Base-by-base conservation (phyloP, 2,329 filamentous ascomycete species). In the Hypoxylon sp. region DNA sequence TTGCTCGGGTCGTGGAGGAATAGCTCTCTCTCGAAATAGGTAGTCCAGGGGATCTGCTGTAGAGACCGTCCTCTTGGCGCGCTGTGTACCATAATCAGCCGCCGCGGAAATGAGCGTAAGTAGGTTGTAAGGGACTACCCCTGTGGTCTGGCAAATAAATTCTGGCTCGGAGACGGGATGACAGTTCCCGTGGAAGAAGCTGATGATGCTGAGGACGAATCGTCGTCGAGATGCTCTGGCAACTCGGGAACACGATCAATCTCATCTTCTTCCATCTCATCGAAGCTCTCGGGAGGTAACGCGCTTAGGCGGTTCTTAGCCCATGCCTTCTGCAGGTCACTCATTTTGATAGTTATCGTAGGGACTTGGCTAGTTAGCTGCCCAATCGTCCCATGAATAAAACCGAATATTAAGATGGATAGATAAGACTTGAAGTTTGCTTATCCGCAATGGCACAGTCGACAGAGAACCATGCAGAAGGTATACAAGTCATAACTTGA, bases 131-230 rank as follows among this genome's bases (percentile, higher is more conserved):
- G 52, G 62, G 82, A 82, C 76, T 84, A 92, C 91, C 89, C 86
- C 81, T 87, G 86, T 51, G 90, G 89, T 72, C 91, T 86, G 64
- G 91, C 91, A 81, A 94, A 94, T 44, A 94, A 83, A 69, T 90
- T 91, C 73, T 91, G 88, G 72, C 88, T 91, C 5, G 89, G 88
- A 3, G 92, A 92, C 0, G 94, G 94, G 70, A 94, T 91, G 68
- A 98, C 87, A n/a, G 95, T 98, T 26, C 94, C 94, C 3, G 94
- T 94, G 1, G 94, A 98, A 3, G 94, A 97, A 39, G 93, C 91
- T n/a, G 94, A 97, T 0, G 92, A 97, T 13, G 92, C 88, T 8
- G 89, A 91, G 0, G 90, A 92, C 13, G 90, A 92, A 78, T 92
- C 91, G 71, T 91, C 89, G 74, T 93, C 87, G 46, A 80, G 77